Evolutionary conservation across 2,329 filamentous ascomycete genomes (phyloP), one percentile per base, ranked within the genome.

Genomic region (Alternaria postmessia): DNA sequence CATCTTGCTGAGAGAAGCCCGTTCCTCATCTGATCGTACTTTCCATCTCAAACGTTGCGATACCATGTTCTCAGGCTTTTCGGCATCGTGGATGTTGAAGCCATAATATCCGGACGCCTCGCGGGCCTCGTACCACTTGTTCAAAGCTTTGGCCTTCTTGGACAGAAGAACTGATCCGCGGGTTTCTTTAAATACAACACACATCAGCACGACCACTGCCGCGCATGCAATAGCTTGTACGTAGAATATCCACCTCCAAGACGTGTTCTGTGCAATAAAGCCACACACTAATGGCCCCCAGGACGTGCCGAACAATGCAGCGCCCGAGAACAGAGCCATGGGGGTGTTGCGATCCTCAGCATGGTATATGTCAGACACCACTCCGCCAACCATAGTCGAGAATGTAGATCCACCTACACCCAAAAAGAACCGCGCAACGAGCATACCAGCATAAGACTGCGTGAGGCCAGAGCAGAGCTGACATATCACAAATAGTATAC

Each of bases 211-310:
- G 54, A 93, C 85, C 46, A 95, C 77, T 1, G 88, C 75, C 0
- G 83, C 88, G 55, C 89, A 87, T 22, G 86, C 80, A 46, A 97
- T 93, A 7, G 88, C 87, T 68, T 97, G 94, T 28, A 94, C 84
- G 85, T 93, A 96, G 75, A 96, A 96, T 0, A 94, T 87, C 93
- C 93, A 97, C 63, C 92, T 87, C 92, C 92, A 96, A 5, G 80
- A 84, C 1, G 87, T 83, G 51, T 87, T 83, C 36, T 91, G 81
- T 0, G 89, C 87, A 63, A 97, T 87, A 46, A 89, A 87, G 0
- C 91, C 87, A 5, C 86, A 86, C 0, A 93, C 81, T 7, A 97
- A 73, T 0, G 93, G 93, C 0, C 93, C 94, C 1, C 90, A 80
- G 0, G 93, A 93, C 0, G 93, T 96, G 0, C 93, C 94, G 9